Evolutionary conservation across 2,329 filamentous ascomycete genomes (phyloP).

Genomic region (Xylaria sp.): DNA sequence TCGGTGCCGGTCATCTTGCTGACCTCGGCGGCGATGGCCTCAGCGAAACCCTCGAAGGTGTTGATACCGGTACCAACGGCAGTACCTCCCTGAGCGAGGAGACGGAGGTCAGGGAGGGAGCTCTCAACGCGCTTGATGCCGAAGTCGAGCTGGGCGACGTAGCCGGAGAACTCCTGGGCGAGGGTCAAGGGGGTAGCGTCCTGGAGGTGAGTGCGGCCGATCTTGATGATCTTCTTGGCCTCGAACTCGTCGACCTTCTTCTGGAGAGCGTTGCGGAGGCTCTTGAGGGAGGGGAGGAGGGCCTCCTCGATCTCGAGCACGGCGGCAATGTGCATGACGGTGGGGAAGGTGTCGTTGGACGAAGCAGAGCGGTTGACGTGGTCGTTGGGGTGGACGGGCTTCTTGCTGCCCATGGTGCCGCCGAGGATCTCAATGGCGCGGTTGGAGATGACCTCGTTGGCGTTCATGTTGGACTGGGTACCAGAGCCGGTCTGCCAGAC

Average conservation of each 20-base stretch:
- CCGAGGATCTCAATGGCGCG: conserved; percentile 96
- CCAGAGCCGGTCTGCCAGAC: conserved; percentile 99
- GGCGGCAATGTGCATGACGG: conserved; percentile 98
- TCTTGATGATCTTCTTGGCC: conserved; percentile 89
- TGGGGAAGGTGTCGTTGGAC: conserved; percentile 98
- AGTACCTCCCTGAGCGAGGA: conserved; percentile 91
- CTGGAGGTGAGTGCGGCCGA: conserved; percentile 94
- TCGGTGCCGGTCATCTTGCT: conserved; percentile 86
- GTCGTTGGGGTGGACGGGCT: conserved; percentile 98
- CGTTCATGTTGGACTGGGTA: conserved; percentile 99
- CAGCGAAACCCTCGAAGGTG: conserved; percentile 93
- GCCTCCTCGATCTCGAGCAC: conserved; percentile 86
- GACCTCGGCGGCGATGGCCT: conserved; percentile 86
- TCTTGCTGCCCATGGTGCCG: conserved; percentile 91
- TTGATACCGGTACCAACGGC: conserved; percentile 97
- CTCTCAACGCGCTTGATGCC: conserved; percentile 83
- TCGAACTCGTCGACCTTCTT: conserved; percentile 86
- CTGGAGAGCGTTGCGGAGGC: conserved; percentile 77
- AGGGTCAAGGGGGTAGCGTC: conserved; percentile 94
- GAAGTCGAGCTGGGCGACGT: conserved; percentile 88
- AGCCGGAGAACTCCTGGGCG: conserved; percentile 96
- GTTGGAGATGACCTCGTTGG: conserved; percentile 99
- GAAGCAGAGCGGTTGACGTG: conserved; percentile 99
- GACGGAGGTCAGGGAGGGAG: conserved; percentile 74
- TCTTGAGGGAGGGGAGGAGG: conserved; percentile 76